These are phyloP conservation scores for Adansonia rubrostipa DNA, from an alignment of 441 rosid genomes.

Conservation along the genomic window DNA sequence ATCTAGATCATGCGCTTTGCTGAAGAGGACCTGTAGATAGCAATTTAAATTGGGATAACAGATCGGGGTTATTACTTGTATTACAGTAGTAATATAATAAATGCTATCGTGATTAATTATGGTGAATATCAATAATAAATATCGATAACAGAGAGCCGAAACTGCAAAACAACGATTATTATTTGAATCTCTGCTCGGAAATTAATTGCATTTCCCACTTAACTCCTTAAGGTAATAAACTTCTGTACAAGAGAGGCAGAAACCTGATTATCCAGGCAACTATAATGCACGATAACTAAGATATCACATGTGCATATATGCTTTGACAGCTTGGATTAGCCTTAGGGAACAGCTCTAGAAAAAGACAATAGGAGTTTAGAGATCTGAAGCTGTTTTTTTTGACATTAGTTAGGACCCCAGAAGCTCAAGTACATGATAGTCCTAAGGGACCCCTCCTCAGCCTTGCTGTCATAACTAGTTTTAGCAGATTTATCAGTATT, in stretches of 20 bases:
- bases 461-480: constrained; percentile 13
- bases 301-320: background rate
- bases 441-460: constrained; percentile 45
- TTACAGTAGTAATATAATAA: too few species aligned
- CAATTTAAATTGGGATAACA: too few species aligned
- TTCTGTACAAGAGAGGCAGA: background rate
- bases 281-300: background rate
- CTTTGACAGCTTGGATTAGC: background rate
- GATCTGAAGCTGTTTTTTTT: background rate
- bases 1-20: background rate
- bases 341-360: background rate
- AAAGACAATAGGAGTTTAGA: background rate
- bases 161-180: too few species aligned
- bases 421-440: constrained; percentile 52
- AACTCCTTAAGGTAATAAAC: background rate
- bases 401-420: constrained; percentile 42
- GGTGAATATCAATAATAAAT: too few species aligned
- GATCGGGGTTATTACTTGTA: too few species aligned
- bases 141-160: too few species aligned
- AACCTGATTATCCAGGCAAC: background rate
- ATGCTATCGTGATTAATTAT: too few species aligned
- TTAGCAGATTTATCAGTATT: constrained; percentile 6
- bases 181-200: too few species aligned
- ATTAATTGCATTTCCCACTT: background rate
- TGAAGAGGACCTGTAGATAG: background rate